Percentiles rank a stretch among this genome's conserved stretches.
These are phyloP conservation scores for Emergomyces pasteurianus DNA, from an alignment of 2,329 filamentous ascomycete species.

Conservation along the genomic window DNA sequence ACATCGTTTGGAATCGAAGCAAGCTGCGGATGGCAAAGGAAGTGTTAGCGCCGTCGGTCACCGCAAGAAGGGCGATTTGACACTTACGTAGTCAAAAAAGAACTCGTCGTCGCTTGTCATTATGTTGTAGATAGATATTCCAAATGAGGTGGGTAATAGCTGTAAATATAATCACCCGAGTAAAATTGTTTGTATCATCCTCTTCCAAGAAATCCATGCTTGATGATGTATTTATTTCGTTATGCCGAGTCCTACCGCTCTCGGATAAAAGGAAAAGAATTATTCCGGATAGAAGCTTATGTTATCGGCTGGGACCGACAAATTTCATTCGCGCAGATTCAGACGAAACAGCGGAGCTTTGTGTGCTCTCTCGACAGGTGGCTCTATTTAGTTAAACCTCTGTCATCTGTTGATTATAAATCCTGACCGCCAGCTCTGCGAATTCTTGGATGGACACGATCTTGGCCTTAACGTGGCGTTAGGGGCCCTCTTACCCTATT, in stretches of 20 bases:
- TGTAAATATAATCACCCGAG: background rate
- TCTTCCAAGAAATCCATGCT: background rate
- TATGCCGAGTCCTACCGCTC: background rate
- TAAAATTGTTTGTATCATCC: too few relatives aligned
- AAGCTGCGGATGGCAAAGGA: slow-evolving; percentile 31
- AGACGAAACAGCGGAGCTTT: background rate
- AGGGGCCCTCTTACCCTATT: background rate
- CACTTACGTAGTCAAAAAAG: slow-evolving; percentile 61
- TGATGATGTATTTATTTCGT: background rate
- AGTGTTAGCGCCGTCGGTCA: background rate
- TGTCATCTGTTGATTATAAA: slow-evolving; percentile 1
- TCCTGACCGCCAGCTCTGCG: background rate
- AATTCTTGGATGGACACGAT: background rate
- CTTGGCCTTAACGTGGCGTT: background rate
- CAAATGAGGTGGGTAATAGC: background rate
- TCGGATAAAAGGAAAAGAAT: background rate
- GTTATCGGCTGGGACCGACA: too few relatives aligned
- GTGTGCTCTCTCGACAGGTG: background rate
- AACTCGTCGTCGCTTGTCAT: slow-evolving; percentile 75
- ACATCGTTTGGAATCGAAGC: slow-evolving; percentile 53
- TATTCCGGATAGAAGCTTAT: too few relatives aligned
- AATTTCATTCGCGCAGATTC: background rate
- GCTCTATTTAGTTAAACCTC: background rate
- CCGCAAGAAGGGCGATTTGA: background rate
- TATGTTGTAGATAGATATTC: slow-evolving; percentile 18